A percentile compares a stretch with the other conserved stretches of the same genome.
phyloP scores from a whole-genome alignment of 169 alveolate genomes.

The Perkinsus olseni region DNA sequence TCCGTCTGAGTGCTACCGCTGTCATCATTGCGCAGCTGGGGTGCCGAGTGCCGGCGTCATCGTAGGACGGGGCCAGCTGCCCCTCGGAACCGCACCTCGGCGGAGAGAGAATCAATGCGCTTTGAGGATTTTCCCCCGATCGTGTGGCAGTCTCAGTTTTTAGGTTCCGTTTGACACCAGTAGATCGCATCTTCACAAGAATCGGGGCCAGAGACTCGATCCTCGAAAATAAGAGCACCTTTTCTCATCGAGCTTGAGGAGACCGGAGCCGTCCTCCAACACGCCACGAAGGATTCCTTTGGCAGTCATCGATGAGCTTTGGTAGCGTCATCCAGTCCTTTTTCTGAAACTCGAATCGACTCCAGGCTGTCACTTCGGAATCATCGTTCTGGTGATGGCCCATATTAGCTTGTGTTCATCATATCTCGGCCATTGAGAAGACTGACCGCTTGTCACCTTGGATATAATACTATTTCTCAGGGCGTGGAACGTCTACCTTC shows the following conservation, averaged over 20 bases:
- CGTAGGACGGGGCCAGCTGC: neutral
- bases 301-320: constrained; percentile 92
- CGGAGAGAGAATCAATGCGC: constrained; percentile 8
- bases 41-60: constrained; percentile 89
- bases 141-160: constrained; percentile 18
- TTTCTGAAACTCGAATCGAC: too few species aligned
- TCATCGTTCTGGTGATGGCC: too few species aligned
- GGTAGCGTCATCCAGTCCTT: constrained; percentile 48
- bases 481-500: constrained; percentile 96
- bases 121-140: neutral
- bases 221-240: constrained; percentile 94
- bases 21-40: constrained; percentile 97
- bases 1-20: constrained; percentile 89
- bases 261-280: constrained; percentile 60
- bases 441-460: too few species aligned
- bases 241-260: constrained; percentile 98
- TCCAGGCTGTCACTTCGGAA: too few species aligned
- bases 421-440: too few species aligned
- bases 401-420: too few species aligned
- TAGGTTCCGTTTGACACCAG: constrained; percentile 70
- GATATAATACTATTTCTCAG: too few species aligned
- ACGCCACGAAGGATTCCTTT: constrained; percentile 70
- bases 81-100: constrained; percentile 19
- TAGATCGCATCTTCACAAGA: constrained; percentile 95
- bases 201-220: constrained; percentile 96